Evolutionary conservation across 2,329 filamentous ascomycete species (phyloP).

Genomic region (Fusarium penzigii): DNA sequence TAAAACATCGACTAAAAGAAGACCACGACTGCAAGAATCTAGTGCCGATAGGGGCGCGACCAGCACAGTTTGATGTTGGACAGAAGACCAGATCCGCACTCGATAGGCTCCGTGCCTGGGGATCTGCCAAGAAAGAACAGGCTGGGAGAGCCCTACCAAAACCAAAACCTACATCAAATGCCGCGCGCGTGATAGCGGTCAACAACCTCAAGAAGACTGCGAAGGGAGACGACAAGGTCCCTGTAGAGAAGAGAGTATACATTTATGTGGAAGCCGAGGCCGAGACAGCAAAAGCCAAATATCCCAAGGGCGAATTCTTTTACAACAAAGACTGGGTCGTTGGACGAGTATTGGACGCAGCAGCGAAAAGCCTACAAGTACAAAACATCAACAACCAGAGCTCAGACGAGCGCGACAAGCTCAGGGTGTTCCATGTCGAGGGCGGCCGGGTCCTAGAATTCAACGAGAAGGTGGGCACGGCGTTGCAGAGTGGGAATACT

Average conservation of each 20-base stretch:
- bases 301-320: conserved; percentile 79
- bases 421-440: conserved; percentile 92
- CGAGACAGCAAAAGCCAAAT: conserved; percentile 79
- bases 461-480: conserved; percentile 76
- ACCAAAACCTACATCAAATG: conserved; percentile 62
- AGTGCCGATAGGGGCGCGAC: conserved; percentile 54
- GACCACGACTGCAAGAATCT: conserved; percentile 85
- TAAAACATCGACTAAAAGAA: conserved; percentile 74
- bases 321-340: conserved; percentile 88
- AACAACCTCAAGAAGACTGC: conserved; percentile 82
- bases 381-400: conserved; percentile 82
- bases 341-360: conserved; percentile 76
- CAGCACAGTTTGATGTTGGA: conserved; percentile 46
- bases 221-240: conserved; percentile 84
- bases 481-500: conserved; percentile 80
- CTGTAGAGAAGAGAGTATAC: conserved; percentile 84
- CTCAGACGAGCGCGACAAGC: conserved; percentile 72
- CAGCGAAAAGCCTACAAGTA: conserved; percentile 75
- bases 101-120: conserved; percentile 78
- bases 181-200: conserved; percentile 67
- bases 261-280: conserved; percentile 88
- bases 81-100: conserved; percentile 75
- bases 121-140: conserved; percentile 68
- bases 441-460: conserved; percentile 85
- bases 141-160: conserved; percentile 62